These are phyloP conservation scores for Effrenium voratum DNA, from an alignment of 73 alveolate species.

Conservation along the genomic window DNA sequence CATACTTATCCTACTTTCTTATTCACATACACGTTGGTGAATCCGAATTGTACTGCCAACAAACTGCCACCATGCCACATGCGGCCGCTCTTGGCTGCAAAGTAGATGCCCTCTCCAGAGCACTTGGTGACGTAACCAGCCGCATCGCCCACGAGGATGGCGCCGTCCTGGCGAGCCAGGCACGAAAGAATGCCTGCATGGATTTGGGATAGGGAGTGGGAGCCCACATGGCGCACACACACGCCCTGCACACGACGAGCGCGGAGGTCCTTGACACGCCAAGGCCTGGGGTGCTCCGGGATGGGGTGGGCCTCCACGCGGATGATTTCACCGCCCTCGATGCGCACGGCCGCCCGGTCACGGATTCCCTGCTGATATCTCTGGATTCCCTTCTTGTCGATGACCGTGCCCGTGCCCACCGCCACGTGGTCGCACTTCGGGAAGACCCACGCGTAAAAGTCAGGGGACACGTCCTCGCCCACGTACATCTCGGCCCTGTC, in stretches of 20 bases:
- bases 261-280: conserved; percentile 91
- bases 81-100: conserved; percentile 95
- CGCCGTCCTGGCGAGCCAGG: conserved; percentile 38
- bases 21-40: too few relatives aligned
- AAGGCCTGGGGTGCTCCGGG: conserved; percentile 95
- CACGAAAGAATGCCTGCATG: not conserved
- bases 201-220: not conserved
- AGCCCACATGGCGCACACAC: too few relatives aligned
- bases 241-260: too few relatives aligned
- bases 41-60: too few relatives aligned
- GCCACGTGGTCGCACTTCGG: conserved; percentile 95
- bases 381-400: conserved; percentile 94
- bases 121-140: conserved; percentile 95
- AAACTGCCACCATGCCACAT: too few relatives aligned
- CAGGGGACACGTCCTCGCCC: conserved; percentile 95
- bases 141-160: conserved; percentile 95
- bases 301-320: conserved; percentile 95
- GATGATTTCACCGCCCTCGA: conserved; percentile 94
- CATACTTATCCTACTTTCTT: too few relatives aligned
- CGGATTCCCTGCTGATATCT: conserved; percentile 94
- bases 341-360: conserved; percentile 91
- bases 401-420: conserved; percentile 95
- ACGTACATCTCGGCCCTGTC: conserved; percentile 95
- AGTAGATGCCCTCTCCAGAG: conserved; percentile 95
- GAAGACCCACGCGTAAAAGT: conserved; percentile 95